phyloP scores from a whole-genome alignment of 106 monocot genomes.

The Agapanthus africanus region DNA sequence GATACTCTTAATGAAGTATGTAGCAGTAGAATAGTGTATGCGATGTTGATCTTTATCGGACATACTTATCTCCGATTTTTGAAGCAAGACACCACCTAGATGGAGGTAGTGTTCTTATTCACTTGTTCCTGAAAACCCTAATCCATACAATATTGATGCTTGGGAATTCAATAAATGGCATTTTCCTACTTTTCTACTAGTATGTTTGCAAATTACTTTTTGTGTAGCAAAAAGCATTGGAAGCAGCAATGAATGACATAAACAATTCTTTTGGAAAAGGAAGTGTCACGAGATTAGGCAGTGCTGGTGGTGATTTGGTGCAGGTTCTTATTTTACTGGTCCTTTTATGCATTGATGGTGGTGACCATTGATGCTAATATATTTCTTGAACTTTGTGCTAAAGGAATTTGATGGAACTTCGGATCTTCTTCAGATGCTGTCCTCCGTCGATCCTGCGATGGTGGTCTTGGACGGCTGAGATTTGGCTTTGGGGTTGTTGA shows the following conservation, averaged over 20 bases:
- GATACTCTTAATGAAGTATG: not conserved
- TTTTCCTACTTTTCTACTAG: not conserved
- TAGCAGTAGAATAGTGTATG: not conserved
- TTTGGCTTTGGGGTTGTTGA: no score
- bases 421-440: no score
- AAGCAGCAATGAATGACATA: constrained; percentile 96
- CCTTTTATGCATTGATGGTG: not conserved
- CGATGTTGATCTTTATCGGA: not conserved
- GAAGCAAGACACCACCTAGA: not conserved
- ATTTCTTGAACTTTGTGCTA: no score
- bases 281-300: constrained; percentile 96
- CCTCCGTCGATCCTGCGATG: no score
- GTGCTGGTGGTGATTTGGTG: constrained; percentile 91
- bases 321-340: constrained; percentile 20
- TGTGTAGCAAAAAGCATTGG: constrained; percentile 85
- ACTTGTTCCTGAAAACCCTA: not conserved
- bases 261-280: constrained; percentile 97
- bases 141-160: no score
- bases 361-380: not conserved
- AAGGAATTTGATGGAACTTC: no score
- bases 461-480: no score
- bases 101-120: not conserved
- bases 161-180: not conserved
- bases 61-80: not conserved
- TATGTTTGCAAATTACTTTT: not conserved